Evolutionary conservation across 2,329 filamentous ascomycete species (phyloP).

Genomic region (Fusarium sp.): DNA sequence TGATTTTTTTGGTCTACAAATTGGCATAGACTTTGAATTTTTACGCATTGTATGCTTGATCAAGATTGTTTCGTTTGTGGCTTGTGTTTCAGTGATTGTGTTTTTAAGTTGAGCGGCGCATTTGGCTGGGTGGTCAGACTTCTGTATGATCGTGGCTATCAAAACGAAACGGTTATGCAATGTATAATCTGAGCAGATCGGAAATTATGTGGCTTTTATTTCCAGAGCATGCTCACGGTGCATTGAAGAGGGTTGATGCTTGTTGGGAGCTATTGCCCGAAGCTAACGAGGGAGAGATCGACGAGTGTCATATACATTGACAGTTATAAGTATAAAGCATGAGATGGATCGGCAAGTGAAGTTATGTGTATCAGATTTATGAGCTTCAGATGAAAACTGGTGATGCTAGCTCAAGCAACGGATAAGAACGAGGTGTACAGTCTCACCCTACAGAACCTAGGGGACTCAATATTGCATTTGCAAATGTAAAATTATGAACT

Average conservation of each 20-base stretch:
- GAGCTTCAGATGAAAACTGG: not conserved
- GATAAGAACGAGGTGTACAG: not conserved
- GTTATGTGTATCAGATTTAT: not conserved
- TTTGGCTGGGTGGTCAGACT: not conserved
- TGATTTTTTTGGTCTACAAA: not conserved
- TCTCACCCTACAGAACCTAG: not conserved
- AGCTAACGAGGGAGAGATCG: not conserved
- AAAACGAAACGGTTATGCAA: not conserved
- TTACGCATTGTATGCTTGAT: not conserved
- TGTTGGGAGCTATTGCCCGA: not conserved
- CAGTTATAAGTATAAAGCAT: not conserved
- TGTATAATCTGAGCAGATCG: not conserved
- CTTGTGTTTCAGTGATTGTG: not conserved
- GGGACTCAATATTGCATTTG: not conserved
- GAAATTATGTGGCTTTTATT: too few relatives aligned
- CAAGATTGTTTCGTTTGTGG: not conserved
- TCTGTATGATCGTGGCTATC: not conserved
- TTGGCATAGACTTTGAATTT: slow-evolving; percentile 18
- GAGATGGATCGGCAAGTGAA: not conserved
- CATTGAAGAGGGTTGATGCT: not conserved
- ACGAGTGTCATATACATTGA: not conserved
- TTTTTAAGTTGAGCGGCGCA: not conserved
- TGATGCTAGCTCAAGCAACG: not conserved
- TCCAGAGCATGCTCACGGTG: not conserved
- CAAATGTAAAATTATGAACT: too few relatives aligned